Evolutionary conservation across 192 early-diverging fungal genomes (phyloP).

Genomic region (Gonapodya sp.): DNA sequence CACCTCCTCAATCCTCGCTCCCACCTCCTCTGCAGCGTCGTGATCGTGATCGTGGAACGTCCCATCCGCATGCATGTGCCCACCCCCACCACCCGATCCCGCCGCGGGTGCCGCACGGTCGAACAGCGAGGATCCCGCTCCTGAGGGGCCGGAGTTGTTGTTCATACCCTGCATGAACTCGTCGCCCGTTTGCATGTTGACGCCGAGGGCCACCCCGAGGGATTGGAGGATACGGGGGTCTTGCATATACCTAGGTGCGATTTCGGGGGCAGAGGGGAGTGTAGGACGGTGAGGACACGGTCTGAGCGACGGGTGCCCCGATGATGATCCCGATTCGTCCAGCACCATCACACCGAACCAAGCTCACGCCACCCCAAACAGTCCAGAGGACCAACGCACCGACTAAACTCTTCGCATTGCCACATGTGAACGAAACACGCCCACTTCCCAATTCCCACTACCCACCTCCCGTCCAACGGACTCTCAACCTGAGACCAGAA

Average conservation of each 20-base stretch:
- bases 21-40: neutral
- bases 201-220: slow-evolving; percentile 34
- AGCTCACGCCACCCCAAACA: too few species aligned
- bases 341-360: too few species aligned
- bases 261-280: too few species aligned
- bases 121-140: slow-evolving; percentile 21
- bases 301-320: too few species aligned
- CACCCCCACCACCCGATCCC: neutral
- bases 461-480: too few species aligned
- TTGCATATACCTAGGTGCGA: slow-evolving; percentile 53
- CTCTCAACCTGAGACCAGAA: too few species aligned
- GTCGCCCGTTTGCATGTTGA: neutral
- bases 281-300: too few species aligned
- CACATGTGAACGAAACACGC: too few species aligned
- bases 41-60: neutral
- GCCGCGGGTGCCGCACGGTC: slow-evolving; percentile 11
- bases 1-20: slow-evolving; percentile 29
- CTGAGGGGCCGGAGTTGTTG: slow-evolving; percentile 36
- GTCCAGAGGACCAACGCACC: too few species aligned
- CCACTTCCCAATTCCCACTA: too few species aligned
- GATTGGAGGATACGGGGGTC: slow-evolving; percentile 76
- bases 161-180: slow-evolving; percentile 35
- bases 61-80: neutral
- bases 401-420: too few species aligned
- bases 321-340: too few species aligned